These are phyloP conservation scores for Astragalus glycyphyllos DNA, from an alignment of 306 rosid genomes.

Conservation along the genomic window DNA sequence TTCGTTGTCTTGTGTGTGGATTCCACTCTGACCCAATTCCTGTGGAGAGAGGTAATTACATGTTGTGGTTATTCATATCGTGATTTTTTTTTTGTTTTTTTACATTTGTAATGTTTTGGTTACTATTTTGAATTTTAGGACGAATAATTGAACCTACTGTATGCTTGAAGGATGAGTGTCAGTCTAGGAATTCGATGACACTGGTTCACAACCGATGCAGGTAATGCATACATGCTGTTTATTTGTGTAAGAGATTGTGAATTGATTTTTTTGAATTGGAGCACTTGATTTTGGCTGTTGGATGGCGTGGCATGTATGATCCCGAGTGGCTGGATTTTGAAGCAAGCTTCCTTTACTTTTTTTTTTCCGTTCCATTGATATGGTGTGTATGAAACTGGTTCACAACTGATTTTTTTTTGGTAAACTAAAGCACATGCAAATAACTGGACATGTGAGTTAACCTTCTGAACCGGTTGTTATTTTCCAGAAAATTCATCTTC, in stretches of 20 bases:
- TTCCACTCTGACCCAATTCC: slow-evolving; percentile 77
- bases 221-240: slow-evolving; percentile 45
- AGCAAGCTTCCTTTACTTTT: slow-evolving; percentile 6
- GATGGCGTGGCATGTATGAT: slow-evolving; percentile 10
- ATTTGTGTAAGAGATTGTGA: neutral
- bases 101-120: slow-evolving; percentile 30
- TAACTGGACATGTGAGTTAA: neutral
- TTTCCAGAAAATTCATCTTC: neutral
- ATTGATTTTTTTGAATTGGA: neutral
- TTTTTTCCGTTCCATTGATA: neutral
- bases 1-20: slow-evolving; percentile 95
- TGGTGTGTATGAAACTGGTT: neutral
- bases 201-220: slow-evolving; percentile 96
- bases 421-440: slow-evolving; percentile 2
- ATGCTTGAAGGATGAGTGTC: slow-evolving; percentile 93
- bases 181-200: slow-evolving; percentile 89
- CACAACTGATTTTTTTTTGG: neutral
- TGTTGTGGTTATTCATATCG: neutral
- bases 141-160: slow-evolving; percentile 73
- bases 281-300: neutral
- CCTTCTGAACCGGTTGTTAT: slow-evolving; percentile 4
- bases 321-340: slow-evolving; percentile 6
- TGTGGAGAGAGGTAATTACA: slow-evolving; percentile 77
- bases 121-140: slow-evolving; percentile 50
- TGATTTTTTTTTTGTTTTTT: neutral